phyloP scores from a whole-genome alignment of 176 grass and related monocot species.

The Oryza punctata region DNA sequence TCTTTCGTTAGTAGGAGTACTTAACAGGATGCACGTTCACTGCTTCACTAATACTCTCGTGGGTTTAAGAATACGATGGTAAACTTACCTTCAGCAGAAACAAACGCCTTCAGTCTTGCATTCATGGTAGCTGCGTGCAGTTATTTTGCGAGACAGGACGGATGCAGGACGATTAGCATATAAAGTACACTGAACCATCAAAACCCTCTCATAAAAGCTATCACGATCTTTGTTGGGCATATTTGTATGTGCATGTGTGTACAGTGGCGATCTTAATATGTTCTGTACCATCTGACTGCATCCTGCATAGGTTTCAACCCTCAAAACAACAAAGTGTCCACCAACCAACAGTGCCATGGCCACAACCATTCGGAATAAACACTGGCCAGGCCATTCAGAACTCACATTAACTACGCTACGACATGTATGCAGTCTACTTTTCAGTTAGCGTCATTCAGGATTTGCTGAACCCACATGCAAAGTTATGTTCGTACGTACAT shows the following conservation, averaged over 20 bases:
- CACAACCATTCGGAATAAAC: conserved; percentile 6
- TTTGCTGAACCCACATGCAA: not conserved
- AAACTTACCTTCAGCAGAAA: not conserved
- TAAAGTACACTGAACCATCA: not conserved
- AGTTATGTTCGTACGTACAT: not conserved
- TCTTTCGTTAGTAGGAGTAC: too few relatives aligned
- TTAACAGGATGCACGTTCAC: not conserved
- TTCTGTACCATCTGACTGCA: not conserved
- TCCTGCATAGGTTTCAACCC: not conserved
- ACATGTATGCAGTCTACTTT: not conserved
- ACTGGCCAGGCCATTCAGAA: conserved; percentile 6
- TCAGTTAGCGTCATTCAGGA: not conserved
- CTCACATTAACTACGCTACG: not conserved
- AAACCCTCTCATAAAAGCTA: not conserved
- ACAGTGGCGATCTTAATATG: conserved; percentile 3
- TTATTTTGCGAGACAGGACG: not conserved
- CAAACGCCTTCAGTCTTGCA: not conserved
- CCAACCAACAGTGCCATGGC: conserved; percentile 11
- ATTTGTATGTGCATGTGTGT: conserved; percentile 1
- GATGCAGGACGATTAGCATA: not conserved
- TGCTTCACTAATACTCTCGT: not conserved
- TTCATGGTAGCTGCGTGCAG: not conserved
- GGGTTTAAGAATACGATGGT: not conserved
- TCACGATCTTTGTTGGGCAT: not conserved
- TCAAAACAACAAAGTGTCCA: conserved; percentile 24